Base-by-base conservation (phyloP, 768 basidiomycete genomes). In the Polyporus arcularius region DNA sequence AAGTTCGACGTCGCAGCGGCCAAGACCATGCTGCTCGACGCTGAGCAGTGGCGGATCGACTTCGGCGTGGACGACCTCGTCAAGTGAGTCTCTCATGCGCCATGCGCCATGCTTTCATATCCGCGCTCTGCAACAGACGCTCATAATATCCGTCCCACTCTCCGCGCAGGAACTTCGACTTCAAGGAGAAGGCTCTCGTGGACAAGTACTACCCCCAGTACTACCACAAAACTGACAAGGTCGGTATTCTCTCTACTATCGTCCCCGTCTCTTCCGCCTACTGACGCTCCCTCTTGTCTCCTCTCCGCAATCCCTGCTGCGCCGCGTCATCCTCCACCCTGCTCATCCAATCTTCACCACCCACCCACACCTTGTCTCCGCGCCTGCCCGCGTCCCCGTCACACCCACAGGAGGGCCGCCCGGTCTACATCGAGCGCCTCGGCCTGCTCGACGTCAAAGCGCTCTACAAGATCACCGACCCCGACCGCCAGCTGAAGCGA, bases 161-260 rank as follows among this genome's bases (percentile, higher is more conserved):
- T 35, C 11, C 21, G 18, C 2, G 4, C 61, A 93, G 93, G 66
- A 87, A 83, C 71, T 98, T 97, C 71, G 85, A 89, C 54, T 98
- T 96, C 75, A 83, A 83, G 57, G 95, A 97, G 75, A 88, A 88
- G 70, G 76, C 74, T 40, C 81, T 86, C 67, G 95, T 98, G 8
- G 85, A 94, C 81, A 90, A 92, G 76, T 94, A 90, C 68, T 98
- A 97, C 70, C 95, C 96, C 2, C 94, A 96, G 69, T 97, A 85
- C 75, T 97, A 98, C 74, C 96, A 98, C 79, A 96, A 93, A 79
- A 90, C 81, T 66, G 96, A 98, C 81, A 94, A 89, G 81, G 94
- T 94, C 57, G 41, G 79, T 35, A 26, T 15, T 12, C 21, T 15
- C 5, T 15, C 54, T 30, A 41, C 31, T 21, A 8, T 28, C 45